phyloP scores from a whole-genome alignment of 257 asterid genomes.

The Jacaranda copaia region DNA sequence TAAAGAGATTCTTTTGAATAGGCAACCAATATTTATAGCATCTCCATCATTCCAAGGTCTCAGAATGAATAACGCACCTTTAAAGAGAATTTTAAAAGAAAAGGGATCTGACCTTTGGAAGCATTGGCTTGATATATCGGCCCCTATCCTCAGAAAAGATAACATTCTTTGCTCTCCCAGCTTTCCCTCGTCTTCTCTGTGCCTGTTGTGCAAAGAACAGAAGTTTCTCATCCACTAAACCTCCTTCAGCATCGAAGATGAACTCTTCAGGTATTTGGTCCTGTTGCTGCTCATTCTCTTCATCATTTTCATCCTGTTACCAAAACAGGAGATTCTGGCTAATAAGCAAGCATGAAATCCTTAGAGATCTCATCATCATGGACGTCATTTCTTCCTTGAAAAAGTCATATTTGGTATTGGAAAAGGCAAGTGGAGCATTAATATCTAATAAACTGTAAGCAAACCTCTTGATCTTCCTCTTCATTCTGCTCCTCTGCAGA shows the following conservation, averaged over 20 bases:
- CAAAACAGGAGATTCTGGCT: constrained; percentile 27
- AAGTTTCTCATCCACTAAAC: constrained; percentile 94
- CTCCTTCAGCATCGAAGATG: constrained; percentile 97
- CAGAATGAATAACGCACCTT: constrained; percentile 15
- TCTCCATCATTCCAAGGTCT: constrained; percentile 9
- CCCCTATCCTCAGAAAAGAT: constrained; percentile 99
- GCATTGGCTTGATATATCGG: constrained; percentile 94
- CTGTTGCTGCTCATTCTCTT: constrained; percentile 89
- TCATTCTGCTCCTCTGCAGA: constrained; percentile 77
- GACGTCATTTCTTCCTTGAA: constrained; percentile 21
- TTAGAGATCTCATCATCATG: neutral
- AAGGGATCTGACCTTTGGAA: constrained; percentile 78
- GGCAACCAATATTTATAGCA: constrained; percentile 14
- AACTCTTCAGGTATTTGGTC: constrained; percentile 95
- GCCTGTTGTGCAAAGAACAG: constrained; percentile 99
- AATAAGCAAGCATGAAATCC: constrained; percentile 18
- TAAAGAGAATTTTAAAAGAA: constrained; percentile 25
- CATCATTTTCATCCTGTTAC: constrained; percentile 74
- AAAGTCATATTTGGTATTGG: neutral
- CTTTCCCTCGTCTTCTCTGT: constrained; percentile 85
- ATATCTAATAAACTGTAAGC: constrained; percentile 17
- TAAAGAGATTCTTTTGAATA: neutral
- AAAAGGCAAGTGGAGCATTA: constrained; percentile 1
- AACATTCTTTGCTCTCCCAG: constrained; percentile 97
- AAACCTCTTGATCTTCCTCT: constrained; percentile 76